Conservation (phyloP, 495 filamentous ascomycete genomes). For the Oidiodendron maius region DNA sequence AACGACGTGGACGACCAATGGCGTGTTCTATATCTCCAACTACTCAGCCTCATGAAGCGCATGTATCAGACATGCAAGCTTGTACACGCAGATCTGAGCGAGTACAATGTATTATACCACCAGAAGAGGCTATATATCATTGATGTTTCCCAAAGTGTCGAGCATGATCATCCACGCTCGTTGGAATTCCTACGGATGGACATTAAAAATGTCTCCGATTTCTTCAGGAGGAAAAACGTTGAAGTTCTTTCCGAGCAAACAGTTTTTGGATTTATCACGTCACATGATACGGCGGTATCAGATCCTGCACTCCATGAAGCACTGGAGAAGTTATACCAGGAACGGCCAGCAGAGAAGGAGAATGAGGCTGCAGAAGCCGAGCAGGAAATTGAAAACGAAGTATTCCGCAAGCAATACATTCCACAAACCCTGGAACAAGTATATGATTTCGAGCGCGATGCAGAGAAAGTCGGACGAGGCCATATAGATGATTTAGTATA, state of each 20-base stretch:
- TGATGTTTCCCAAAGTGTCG: slow-evolving; percentile 94
- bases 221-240: slow-evolving; percentile 81
- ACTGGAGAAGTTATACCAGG: slow-evolving; percentile 41
- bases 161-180: slow-evolving; percentile 89
- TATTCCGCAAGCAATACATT: slow-evolving; percentile 93
- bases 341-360: slow-evolving; percentile 34
- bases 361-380: slow-evolving; percentile 44
- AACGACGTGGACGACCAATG: slow-evolving; percentile 51
- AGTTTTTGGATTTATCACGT: slow-evolving; percentile 75
- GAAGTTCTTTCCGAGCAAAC: slow-evolving; percentile 66
- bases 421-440: slow-evolving; percentile 91
- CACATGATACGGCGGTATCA: slow-evolving; percentile 41
- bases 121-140: slow-evolving; percentile 82
- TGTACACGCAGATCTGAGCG: slow-evolving; percentile 93
- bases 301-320: slow-evolving; percentile 38
- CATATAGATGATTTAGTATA: slow-evolving; percentile 72
- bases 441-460: slow-evolving; percentile 91
- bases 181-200: slow-evolving; percentile 95
- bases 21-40: slow-evolving; percentile 71
- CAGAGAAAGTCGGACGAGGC: slow-evolving; percentile 65
- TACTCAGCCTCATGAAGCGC: slow-evolving; percentile 81
- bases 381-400: slow-evolving; percentile 73
- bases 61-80: slow-evolving; percentile 87
- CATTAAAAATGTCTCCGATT: slow-evolving; percentile 90
- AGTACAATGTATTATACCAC: slow-evolving; percentile 95